A percentile compares a stretch with the other conserved stretches of the same genome.
phyloP scores from a whole-genome alignment of 208 protist species.

The Acanthamoeba castellanii region DNA sequence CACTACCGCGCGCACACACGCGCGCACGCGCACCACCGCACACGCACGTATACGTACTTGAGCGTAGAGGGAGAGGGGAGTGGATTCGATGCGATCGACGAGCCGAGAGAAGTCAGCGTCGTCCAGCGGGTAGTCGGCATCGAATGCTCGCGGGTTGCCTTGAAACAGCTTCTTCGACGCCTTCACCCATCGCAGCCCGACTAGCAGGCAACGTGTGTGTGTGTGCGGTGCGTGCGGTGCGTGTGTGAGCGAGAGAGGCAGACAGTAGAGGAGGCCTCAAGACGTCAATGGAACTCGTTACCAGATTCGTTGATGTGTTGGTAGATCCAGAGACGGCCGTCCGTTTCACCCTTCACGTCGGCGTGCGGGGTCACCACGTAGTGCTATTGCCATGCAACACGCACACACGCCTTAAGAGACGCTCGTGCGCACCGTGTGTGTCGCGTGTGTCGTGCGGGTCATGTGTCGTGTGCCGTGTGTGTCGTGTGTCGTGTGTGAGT shows the following conservation, averaged over 20 bases:
- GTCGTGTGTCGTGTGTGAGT: background rate
- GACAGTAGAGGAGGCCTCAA: background rate
- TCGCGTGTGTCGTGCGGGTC: background rate
- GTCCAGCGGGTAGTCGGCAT: conserved; percentile 6
- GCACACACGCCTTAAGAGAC: background rate
- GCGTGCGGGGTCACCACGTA: background rate
- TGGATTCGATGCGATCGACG: background rate
- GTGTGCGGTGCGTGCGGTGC: background rate
- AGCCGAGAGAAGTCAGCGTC: conserved; percentile 33
- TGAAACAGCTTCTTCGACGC: conserved; percentile 14
- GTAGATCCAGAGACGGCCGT: background rate
- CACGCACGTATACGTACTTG: background rate
- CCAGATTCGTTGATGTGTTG: background rate
- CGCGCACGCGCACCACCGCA: background rate
- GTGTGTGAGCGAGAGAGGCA: background rate
- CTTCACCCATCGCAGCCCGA: conserved; percentile 4
- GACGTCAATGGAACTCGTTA: background rate
- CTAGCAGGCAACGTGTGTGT: background rate
- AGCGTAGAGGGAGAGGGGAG: background rate
- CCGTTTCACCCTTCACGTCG: background rate
- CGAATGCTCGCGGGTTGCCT: background rate
- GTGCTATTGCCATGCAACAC: background rate
- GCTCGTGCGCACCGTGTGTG: background rate
- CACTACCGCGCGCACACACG: too few relatives aligned
- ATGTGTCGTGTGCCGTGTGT: too few relatives aligned